Percentiles rank a stretch among this genome's conserved stretches.
Conservation (phyloP, 192 early-diverging fungal genomes). For the Thoreauomyces humboldtii region DNA sequence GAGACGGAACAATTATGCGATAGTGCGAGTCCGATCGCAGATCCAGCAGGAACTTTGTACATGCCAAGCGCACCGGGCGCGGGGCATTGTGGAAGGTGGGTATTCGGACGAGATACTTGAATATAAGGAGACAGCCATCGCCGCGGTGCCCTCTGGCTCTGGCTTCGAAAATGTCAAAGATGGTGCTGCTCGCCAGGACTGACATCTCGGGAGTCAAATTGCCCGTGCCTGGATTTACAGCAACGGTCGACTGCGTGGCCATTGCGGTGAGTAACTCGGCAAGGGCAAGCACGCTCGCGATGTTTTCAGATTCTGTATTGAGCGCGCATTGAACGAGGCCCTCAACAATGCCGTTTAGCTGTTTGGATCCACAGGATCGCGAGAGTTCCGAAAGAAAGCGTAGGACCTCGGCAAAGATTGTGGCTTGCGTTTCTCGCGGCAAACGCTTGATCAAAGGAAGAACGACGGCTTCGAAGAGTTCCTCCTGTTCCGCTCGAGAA, state of each 20-base stretch:
- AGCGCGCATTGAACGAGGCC: slow-evolving; percentile 20
- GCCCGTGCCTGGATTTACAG: slow-evolving; percentile 6
- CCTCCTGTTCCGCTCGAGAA: slow-evolving; percentile 10
- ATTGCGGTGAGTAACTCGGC: slow-evolving; percentile 23
- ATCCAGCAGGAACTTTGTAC: slow-evolving; percentile 10
- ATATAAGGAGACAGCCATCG: slow-evolving; percentile 14
- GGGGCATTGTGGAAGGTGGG: slow-evolving; percentile 16
- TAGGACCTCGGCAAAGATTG: background rate
- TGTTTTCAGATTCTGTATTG: slow-evolving; percentile 18
- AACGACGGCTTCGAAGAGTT: slow-evolving; percentile 18
- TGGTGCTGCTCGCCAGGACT: background rate
- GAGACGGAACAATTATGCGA: slow-evolving; percentile 4
- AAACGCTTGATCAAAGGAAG: slow-evolving; percentile 1
- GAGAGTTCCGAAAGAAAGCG: background rate
- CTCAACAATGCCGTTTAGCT: slow-evolving; percentile 12
- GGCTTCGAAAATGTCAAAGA: slow-evolving; percentile 8
- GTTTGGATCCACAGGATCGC: background rate
- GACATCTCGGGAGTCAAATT: background rate
- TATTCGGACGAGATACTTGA: slow-evolving; percentile 25
- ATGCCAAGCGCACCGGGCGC: slow-evolving; percentile 7
- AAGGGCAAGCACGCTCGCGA: slow-evolving; percentile 20
- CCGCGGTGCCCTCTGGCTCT: slow-evolving; percentile 4
- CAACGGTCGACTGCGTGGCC: slow-evolving; percentile 16
- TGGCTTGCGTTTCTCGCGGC: slow-evolving; percentile 4
- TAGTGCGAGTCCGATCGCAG: slow-evolving; percentile 9